Conservation (phyloP, 345 rosid species). For the Diplotaxis tenuifolia region DNA sequence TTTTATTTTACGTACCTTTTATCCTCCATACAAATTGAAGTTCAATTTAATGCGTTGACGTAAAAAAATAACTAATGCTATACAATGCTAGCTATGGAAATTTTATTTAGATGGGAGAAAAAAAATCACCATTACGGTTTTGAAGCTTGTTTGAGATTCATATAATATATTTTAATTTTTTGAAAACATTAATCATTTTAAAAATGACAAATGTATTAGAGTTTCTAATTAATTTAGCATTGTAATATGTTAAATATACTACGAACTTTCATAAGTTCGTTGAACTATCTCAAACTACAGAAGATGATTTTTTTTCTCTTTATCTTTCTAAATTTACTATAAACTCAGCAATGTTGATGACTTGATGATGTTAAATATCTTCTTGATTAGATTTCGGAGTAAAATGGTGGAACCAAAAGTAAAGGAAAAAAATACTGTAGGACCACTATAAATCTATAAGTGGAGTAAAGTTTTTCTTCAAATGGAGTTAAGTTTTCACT, state of each 20-base stretch:
- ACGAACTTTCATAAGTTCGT: neutral
- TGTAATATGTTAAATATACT: neutral
- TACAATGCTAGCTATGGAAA: neutral
- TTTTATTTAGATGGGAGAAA: neutral
- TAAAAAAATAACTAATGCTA: neutral
- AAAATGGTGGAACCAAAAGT: neutral
- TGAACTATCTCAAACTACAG: neutral
- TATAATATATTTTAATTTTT: too few species aligned
- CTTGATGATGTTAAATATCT: neutral
- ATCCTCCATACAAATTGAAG: neutral
- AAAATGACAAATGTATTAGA: neutral
- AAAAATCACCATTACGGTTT: neutral
- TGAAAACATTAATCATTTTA: neutral
- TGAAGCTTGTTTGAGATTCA: neutral
- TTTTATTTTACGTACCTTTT: neutral
- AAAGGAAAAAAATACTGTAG: neutral
- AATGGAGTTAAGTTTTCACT: neutral
- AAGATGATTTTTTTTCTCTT: neutral
- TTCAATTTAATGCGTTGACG: slow-evolving; percentile 12
- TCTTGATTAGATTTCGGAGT: neutral
- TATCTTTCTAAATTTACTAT: neutral
- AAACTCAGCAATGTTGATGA: neutral
- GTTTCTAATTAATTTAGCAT: neutral
- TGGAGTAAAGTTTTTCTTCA: neutral
- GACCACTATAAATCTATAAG: neutral